Base-by-base conservation (phyloP, 2,329 filamentous ascomycete species). In the Aureobasidium sp. region DNA sequence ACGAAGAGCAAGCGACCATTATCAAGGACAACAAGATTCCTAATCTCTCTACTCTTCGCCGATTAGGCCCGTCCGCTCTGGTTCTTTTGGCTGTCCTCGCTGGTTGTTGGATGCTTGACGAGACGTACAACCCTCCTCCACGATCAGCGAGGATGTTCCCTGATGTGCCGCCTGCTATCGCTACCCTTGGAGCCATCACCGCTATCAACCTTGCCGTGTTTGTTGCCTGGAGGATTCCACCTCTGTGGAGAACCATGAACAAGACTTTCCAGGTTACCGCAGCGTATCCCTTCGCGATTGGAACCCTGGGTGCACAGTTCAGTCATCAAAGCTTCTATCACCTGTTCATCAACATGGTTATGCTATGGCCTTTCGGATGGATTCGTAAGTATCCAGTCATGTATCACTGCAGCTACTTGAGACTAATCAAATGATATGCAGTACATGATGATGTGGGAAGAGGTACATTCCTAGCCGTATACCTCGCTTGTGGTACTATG, bases 371-470 rank as follows among this genome's bases (percentile, higher is more conserved):
- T 68, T 78, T 91, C 20, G 90, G 88, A 27, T 81, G 82, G 10
- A 78, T 81, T 1, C 77, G 78, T 79, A 70, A 70, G 72, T 69
- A 15, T 44, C n/a, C 20, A 26, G 8, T 12, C 34, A 15, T 12
- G 37, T 27, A 13, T 32, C 39, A 2, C 15, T 12, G 12, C 9
- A 29, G 12, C 17, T 20, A 17, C 8, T 13, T 26, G n/a, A 23
- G 15, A 34, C 23, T 44, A 44, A 53, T 44, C 62, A n/a, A 63
- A 20, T 55, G 6, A n/a, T 13, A 37, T 36, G 20, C 57, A 78
- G 75, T 90, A 37, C 87, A 90, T 73, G 85, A 90, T 64, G 86
- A 90, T 67, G 76, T 90, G 29, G 88, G 87, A 12, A 80, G 88
- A 12, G 86, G 82, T 15, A 80, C 83, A 61, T 90, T 91, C 74